Base-by-base conservation (phyloP, 768 basidiomycete species). In the Favolaschia claudopus region DNA sequence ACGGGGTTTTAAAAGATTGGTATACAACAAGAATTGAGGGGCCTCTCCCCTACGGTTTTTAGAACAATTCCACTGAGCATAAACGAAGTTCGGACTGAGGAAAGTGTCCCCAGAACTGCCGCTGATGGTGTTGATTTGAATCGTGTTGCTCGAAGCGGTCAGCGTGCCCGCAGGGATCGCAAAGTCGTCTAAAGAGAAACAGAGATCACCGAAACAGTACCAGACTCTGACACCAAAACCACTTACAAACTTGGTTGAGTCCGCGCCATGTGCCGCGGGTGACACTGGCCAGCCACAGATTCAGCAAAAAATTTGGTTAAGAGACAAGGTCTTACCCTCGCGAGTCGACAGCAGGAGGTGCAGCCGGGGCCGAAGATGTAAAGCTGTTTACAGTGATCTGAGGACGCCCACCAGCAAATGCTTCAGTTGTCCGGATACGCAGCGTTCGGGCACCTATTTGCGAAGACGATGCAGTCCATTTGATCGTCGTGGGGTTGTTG, bases 201-300 rank as follows among this genome's bases (percentile, higher is more conserved):
- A 14, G 24, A 27, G 20, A 25, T 12, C 12, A 40, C 25, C 3
- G 14, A 17, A 13, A 1, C 13, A 10, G 20, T 17, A 15, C 38
- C n/a, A n/a, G 34, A 24, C 17, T 28, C 34, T 6, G 17, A 32
- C 42, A 33, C 10, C 27, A 29, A 22, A 20, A 5, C 6, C 1
- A 70, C 75, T 70, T 55, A 77, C 78, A 81, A 46, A 78, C 70
- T 74, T 78, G 72, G 50, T 81, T 81, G 27, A 77, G 38, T 14
- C 81, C 81, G 32, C 81, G 76, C 79, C 79, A 83, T 25, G 80
- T 82, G n/a, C 81, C 81, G 51, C 80, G 78, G 45, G 81, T 82
- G 33, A 83, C 77, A 45, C 79, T 78, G 42, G 27, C 14, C n/a
- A 46, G 29, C 39, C 10, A 10, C n/a, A 51, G 27, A 47, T 29